Percentiles rank a stretch among this genome's conserved stretches.
Conservation (phyloP, 2,329 filamentous ascomycete genomes). For the Epichloe sylvatica region DNA sequence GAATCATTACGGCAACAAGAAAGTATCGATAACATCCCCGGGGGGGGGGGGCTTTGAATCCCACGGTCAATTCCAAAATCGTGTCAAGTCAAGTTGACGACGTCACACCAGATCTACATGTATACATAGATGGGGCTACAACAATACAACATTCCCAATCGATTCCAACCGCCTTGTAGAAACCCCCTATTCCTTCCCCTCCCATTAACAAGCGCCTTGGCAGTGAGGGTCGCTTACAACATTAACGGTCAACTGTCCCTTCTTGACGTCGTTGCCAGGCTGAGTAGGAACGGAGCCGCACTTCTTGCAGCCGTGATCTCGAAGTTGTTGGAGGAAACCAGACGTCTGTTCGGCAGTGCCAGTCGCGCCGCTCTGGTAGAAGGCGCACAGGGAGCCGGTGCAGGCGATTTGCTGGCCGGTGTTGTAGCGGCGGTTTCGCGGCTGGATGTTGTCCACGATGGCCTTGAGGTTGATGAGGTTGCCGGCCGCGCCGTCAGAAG, state of each 20-base stretch:
- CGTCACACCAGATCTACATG: no score
- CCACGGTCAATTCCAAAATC: no score
- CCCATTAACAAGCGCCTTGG: constrained; percentile 6
- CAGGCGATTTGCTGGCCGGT: constrained; percentile 9
- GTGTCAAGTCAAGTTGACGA: no score
- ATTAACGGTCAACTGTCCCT: constrained; percentile 10
- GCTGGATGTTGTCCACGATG: constrained; percentile 6
- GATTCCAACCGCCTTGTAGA: no score
- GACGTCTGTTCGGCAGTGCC: constrained; percentile 7
- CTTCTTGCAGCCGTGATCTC: constrained; percentile 8
- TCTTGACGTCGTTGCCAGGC: constrained; percentile 9
- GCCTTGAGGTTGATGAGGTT: constrained; percentile 6
- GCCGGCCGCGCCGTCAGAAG: constrained; percentile 6
- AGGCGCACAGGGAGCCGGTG: constrained; percentile 7
- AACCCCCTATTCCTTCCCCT: neutral
- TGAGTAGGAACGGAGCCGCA: constrained; percentile 9
- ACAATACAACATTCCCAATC: no score
- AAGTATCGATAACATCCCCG: no score
- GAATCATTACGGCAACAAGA: no score
- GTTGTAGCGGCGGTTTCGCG: constrained; percentile 5
- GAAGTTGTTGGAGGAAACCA: constrained; percentile 5
- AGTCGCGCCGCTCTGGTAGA: constrained; percentile 8
- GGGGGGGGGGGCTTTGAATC: no score
- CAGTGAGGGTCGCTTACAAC: constrained; percentile 7
- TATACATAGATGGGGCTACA: no score